These are phyloP conservation scores for Globisporangium polare DNA, from an alignment of 352 stramenopile genomes.

Conservation along the genomic window DNA sequence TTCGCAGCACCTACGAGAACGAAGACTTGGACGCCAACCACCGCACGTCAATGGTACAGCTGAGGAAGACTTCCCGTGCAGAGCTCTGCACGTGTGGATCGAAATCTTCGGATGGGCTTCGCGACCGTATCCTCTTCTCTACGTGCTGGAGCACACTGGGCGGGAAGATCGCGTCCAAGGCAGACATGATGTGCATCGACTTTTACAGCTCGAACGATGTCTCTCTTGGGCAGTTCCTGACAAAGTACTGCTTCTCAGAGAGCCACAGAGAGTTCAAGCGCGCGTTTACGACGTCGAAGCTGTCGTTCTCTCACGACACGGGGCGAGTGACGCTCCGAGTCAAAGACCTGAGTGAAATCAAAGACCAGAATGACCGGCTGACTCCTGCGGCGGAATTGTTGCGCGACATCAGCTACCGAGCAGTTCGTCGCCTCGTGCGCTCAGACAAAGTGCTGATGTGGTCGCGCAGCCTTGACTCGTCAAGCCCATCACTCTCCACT, in stretches of 20 bases:
- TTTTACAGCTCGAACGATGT: conserved; percentile 85
- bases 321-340: conserved; percentile 66
- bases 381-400: conserved; percentile 50
- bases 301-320: conserved; percentile 83
- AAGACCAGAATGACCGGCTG: conserved; percentile 51
- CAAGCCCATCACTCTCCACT: conserved; percentile 34
- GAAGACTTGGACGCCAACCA: conserved; percentile 11
- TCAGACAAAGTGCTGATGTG: conserved; percentile 70
- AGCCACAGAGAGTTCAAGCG: conserved; percentile 75
- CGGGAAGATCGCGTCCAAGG: conserved; percentile 70
- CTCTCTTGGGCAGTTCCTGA: conserved; percentile 78
- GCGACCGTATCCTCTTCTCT: conserved; percentile 79
- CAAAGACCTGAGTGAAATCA: conserved; percentile 67
- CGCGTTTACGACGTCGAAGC: conserved; percentile 71
- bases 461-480: conserved; percentile 35
- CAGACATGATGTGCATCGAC: conserved; percentile 88
- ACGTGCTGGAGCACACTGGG: conserved; percentile 82
- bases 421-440: conserved; percentile 51
- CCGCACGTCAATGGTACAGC: conserved; percentile 9
- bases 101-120: conserved; percentile 47
- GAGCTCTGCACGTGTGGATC: conserved; percentile 61
- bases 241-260: conserved; percentile 71
- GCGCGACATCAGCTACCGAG: conserved; percentile 58
- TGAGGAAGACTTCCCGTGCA: conserved; percentile 5
- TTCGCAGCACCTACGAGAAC: conserved; percentile 44